Evolutionary conservation across 768 basidiomycete genomes (phyloP).

Genomic region (Leccinum truebloodii): DNA sequence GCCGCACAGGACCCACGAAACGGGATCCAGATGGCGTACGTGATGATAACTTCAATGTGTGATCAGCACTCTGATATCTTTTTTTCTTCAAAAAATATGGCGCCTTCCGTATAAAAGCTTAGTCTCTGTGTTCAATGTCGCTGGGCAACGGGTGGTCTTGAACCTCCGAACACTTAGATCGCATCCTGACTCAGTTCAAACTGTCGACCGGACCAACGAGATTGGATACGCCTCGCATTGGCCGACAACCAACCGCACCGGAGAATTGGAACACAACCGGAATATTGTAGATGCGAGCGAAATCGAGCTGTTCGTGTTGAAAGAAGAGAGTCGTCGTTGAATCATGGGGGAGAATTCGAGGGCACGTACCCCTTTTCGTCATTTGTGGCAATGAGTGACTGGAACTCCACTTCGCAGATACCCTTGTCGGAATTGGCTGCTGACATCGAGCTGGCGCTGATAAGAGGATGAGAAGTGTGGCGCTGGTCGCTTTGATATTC

Average conservation of each 20-base stretch:
- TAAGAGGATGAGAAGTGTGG: too few relatives aligned
- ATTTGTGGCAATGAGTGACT: not conserved
- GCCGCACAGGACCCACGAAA: slow-evolving; percentile 6
- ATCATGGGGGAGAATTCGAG: not conserved
- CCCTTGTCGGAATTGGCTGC: too few relatives aligned
- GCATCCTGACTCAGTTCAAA: not conserved
- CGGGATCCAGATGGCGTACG: slow-evolving; percentile 4
- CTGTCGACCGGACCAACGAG: too few relatives aligned
- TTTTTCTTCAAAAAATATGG: too few relatives aligned
- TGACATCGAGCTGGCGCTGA: too few relatives aligned
- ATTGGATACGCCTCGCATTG: not conserved
- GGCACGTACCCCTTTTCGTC: not conserved
- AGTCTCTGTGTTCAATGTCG: not conserved
- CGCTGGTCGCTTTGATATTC: not conserved
- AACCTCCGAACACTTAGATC: slow-evolving; percentile 11
- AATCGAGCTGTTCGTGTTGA: not conserved
- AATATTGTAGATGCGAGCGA: not conserved
- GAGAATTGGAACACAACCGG: not conserved
- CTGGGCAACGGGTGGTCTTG: slow-evolving; percentile 21
- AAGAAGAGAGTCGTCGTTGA: not conserved
- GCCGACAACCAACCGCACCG: not conserved
- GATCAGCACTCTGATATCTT: too few relatives aligned
- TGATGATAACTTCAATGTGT: not conserved
- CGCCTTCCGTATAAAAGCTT: too few relatives aligned
- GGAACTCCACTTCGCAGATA: too few relatives aligned